Conservation (phyloP, 164 flowering plant species). For the Protea cynaroides region DNA sequence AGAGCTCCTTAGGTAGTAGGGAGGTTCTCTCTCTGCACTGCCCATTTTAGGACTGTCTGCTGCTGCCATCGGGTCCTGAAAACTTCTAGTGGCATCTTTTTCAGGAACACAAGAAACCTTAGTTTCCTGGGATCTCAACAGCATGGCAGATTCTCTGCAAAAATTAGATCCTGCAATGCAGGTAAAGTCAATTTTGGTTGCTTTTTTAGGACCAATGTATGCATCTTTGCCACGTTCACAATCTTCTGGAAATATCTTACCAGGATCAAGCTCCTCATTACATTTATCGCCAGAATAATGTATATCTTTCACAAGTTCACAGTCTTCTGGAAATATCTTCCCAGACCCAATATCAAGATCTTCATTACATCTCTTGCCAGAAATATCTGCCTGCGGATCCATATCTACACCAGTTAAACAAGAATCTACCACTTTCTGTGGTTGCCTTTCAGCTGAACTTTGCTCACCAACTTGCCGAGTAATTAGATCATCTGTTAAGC, state of each 20-base stretch:
- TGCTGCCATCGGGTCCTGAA: conserved; percentile 3
- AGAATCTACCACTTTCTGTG: background rate
- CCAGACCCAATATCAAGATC: conserved; percentile 10
- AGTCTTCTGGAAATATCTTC: conserved; percentile 3
- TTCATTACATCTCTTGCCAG: background rate
- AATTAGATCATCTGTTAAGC: conserved; percentile 1
- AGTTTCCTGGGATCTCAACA: no score
- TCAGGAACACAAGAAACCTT: conserved; percentile 1
- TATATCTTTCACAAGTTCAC: no score
- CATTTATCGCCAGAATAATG: no score
- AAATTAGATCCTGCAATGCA: no score
- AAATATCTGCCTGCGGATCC: conserved; percentile 1
- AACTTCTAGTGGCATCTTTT: conserved; percentile 2
- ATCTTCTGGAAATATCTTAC: no score
- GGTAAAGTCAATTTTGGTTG: no score
- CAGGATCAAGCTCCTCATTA: no score
- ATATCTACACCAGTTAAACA: background rate
- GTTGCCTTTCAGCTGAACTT: conserved; percentile 8
- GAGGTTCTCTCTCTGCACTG: no score
- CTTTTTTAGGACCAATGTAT: no score
- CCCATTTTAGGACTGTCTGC: background rate
- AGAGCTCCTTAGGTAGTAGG: no score
- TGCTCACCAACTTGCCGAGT: conserved; percentile 2
- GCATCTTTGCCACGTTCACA: no score
- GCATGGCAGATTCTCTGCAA: no score